These are phyloP conservation scores for Rhodotorula mucilaginosa DNA, from an alignment of 1,284 basidiomycete species.

Conservation along the genomic window DNA sequence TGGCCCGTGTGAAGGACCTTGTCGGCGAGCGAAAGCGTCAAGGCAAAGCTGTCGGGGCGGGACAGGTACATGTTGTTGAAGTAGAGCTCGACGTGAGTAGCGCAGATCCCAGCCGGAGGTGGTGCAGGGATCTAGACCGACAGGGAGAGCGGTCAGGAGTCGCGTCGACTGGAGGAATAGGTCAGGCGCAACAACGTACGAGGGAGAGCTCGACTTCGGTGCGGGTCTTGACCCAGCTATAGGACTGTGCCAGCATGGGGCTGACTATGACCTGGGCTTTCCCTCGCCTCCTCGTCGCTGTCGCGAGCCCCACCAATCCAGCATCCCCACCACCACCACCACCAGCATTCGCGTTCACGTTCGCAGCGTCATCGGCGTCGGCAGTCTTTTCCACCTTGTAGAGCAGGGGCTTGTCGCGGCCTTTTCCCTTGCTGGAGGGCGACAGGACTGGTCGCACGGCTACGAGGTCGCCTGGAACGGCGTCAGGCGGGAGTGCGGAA, in stretches of 20 bases:
- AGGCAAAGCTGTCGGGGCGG: constrained; percentile 88
- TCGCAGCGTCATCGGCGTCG: constrained; percentile 1
- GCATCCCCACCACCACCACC: background rate
- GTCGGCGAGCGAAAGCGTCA: constrained; percentile 65
- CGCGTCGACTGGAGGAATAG: background rate
- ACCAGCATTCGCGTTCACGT: background rate
- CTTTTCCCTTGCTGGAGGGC: constrained; percentile 27
- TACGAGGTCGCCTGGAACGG: constrained; percentile 30
- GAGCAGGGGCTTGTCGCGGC: constrained; percentile 26
- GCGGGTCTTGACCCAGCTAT: constrained; percentile 33
- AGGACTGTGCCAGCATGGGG: constrained; percentile 22
- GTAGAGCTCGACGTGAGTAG: constrained; percentile 79
- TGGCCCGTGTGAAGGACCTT: constrained; percentile 59
- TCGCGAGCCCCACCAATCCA: background rate
- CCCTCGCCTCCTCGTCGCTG: constrained; percentile 9
- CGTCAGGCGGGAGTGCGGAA: constrained; percentile 12
- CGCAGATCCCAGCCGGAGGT: constrained; percentile 45
- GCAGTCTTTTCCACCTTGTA: constrained; percentile 26
- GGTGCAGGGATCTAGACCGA: constrained; percentile 24
- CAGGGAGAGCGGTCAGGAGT: background rate
- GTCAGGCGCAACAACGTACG: constrained; percentile 1
- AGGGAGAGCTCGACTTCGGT: constrained; percentile 22
- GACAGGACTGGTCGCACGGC: constrained; percentile 25
- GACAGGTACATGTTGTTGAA: constrained; percentile 71
- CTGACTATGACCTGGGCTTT: constrained; percentile 28